phyloP scores from a whole-genome alignment of 225 moss, liverwort and hornwort species.

The Anthoceros angustus region DNA sequence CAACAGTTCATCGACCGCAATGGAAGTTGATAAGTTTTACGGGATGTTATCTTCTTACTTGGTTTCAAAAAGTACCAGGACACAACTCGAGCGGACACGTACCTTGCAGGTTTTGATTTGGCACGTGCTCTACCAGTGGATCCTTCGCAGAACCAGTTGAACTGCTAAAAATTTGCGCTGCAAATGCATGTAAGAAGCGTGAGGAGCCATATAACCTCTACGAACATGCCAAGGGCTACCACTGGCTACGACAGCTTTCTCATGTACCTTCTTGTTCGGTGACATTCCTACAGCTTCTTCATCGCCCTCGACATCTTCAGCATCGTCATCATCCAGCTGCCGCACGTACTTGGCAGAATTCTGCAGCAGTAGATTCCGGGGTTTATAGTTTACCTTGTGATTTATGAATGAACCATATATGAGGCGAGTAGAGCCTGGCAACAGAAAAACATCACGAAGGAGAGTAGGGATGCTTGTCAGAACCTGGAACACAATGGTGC shows the following conservation, averaged over 20 bases:
- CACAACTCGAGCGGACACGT: not conserved
- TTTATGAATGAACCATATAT: no score
- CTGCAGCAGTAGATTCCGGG: slow-evolving; percentile 16
- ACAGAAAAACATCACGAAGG: slow-evolving; percentile 5
- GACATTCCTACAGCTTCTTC: slow-evolving; percentile 12
- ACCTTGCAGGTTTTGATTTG: not conserved
- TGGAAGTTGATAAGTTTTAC: no score
- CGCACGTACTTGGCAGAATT: slow-evolving; percentile 54
- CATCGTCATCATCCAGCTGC: slow-evolving; percentile 45
- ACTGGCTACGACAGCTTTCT: slow-evolving; percentile 13
- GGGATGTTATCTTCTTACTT: not conserved
- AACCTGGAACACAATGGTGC: slow-evolving; percentile 76
- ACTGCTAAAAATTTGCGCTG: not conserved
- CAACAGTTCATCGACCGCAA: slow-evolving; percentile 6
- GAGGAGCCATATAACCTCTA: not conserved
- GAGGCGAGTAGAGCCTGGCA: not conserved
- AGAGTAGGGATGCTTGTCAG: no score
- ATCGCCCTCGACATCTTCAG: slow-evolving; percentile 27
- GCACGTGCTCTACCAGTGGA: not conserved
- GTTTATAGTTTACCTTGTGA: no score
- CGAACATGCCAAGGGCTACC: not conserved
- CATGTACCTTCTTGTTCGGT: slow-evolving; percentile 13
- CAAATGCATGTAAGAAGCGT: not conserved
- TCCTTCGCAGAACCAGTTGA: not conserved
- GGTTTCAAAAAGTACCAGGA: not conserved